Percentiles rank a stretch among this genome's conserved stretches.
Conservation (phyloP, 2,329 filamentous ascomycete genomes). For the Talaromyces sp. region DNA sequence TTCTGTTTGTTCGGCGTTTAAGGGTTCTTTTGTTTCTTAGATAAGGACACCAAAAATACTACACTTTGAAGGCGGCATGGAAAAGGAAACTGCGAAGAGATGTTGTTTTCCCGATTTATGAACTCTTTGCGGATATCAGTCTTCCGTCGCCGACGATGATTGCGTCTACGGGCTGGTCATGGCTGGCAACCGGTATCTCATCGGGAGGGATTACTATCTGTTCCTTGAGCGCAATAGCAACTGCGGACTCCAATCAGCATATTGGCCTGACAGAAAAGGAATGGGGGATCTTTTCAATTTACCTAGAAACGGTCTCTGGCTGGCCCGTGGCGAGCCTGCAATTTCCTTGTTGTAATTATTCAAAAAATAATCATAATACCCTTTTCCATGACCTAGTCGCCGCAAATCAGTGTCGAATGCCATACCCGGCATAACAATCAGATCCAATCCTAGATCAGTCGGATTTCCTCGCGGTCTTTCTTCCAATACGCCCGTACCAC, state of each 20-base stretch:
- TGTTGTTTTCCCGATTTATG: conserved; percentile 22
- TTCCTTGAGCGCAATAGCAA: conserved; percentile 80
- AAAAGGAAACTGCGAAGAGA: conserved; percentile 18
- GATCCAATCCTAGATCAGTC: conserved; percentile 59
- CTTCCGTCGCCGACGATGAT: conserved; percentile 69
- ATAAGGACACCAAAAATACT: background rate
- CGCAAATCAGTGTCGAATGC: conserved; percentile 77
- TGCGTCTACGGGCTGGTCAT: conserved; percentile 78
- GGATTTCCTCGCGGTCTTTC: conserved; percentile 14
- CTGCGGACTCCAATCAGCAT: conserved; percentile 37
- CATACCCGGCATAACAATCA: conserved; percentile 89
- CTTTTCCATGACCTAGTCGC: conserved; percentile 87
- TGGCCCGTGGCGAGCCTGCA: conserved; percentile 29
- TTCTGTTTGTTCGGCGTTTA: conserved; percentile 19
- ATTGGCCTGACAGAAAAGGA: background rate
- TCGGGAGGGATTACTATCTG: conserved; percentile 69
- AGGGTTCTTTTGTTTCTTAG: conserved; percentile 18
- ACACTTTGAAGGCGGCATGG: conserved; percentile 9
- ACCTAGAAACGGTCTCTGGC: conserved; percentile 59
- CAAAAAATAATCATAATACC: conserved; percentile 95
- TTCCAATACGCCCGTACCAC: conserved; percentile 50
- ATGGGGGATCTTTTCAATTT: conserved; percentile 29
- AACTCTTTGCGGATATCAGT: conserved; percentile 39
- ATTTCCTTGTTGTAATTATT: conserved; percentile 62
- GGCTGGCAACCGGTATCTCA: conserved; percentile 68